Evolutionary conservation across 257 asterid genomes (phyloP).

Genomic region (Nemophila menziesii): DNA sequence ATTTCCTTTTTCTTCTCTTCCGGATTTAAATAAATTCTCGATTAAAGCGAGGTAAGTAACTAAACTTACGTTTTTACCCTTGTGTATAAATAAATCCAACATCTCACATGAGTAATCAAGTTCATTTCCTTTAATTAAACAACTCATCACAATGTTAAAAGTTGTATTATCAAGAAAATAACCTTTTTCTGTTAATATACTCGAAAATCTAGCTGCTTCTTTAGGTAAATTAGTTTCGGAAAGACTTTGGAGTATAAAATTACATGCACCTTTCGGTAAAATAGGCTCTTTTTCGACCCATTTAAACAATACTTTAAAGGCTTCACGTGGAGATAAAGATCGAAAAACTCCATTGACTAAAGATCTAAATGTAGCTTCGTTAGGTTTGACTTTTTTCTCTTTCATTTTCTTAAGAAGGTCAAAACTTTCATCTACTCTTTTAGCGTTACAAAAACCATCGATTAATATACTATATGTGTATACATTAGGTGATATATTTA

Average conservation of each 20-base stretch:
- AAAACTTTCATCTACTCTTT: constrained; percentile 54
- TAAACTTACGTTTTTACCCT: constrained; percentile 40
- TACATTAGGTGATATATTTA: constrained; percentile 56
- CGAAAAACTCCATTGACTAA: constrained; percentile 70
- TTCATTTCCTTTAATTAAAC: constrained; percentile 56
- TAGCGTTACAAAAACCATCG: constrained; percentile 70
- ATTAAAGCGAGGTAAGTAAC: constrained; percentile 41
- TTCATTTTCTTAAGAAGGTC: constrained; percentile 54
- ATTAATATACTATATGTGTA: constrained; percentile 68
- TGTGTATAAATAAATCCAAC: constrained; percentile 38
- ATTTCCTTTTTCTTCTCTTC: constrained; percentile 46
- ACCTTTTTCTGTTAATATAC: constrained; percentile 36
- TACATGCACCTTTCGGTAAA: constrained; percentile 56
- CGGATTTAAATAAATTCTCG: constrained; percentile 44
- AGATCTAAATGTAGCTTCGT: constrained; percentile 78
- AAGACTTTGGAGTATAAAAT: constrained; percentile 44
- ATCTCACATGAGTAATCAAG: constrained; percentile 48
- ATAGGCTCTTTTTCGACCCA: constrained; percentile 45
- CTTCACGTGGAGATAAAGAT: constrained; percentile 33
- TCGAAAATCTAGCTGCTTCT: constrained; percentile 38
- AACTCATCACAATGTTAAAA: constrained; percentile 40
- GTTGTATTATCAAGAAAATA: constrained; percentile 50
- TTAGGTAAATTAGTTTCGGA: constrained; percentile 36
- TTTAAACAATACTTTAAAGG: constrained; percentile 34
- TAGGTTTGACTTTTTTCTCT: constrained; percentile 45